Base-by-base conservation (phyloP, 208 protist species). In the Acanthamoeba healyi region DNA sequence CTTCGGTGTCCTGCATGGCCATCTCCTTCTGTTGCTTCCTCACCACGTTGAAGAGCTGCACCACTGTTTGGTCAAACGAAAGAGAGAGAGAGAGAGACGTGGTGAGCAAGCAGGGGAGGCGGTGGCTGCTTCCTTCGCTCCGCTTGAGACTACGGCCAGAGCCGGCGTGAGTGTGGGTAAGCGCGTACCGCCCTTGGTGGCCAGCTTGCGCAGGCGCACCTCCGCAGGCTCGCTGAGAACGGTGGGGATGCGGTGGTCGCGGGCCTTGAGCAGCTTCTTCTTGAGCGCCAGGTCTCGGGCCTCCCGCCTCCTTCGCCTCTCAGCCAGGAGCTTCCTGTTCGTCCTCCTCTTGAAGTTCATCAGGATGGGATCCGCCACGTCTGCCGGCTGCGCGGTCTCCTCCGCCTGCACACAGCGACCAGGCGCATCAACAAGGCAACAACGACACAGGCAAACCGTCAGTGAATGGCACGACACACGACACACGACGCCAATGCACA, bases 41-140 rank as follows among this genome's bases (percentile, higher is more conserved):
- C 32, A 90, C 82, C 14, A 49, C 82, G 58, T 90, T 90, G 82
- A 90, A 90, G 54, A 90, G 58, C n/a, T 90, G 82, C 49, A 90
- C 58, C 54, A 90, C 82, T 90, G 82, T 36, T 7, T 14, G 19
- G n/a, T 4, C 10, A 5, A 38, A 32, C 70, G n/a, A 81, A 7
- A 22, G n/a, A 81, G 22, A 7, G 70, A 46, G 12, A 12, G n/a
- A 49, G 3, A 12, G 40, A 24, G 19, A 49, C 26, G 40, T 32
- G 29, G 29, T 14, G n/a, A 67, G n/a, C n/a, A n/a, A n/a, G n/a
- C n/a, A n/a, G n/a, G n/a, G n/a, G n/a, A n/a, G n/a, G n/a, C n/a
- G n/a, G n/a, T n/a, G n/a, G n/a, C n/a, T n/a, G n/a, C n/a, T n/a
- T n/a, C n/a, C n/a, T n/a, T n/a, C n/a, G n/a, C n/a, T n/a, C n/a